Conservation (phyloP, 2,329 filamentous ascomycete species). For the Sporothrix brasiliensis region DNA sequence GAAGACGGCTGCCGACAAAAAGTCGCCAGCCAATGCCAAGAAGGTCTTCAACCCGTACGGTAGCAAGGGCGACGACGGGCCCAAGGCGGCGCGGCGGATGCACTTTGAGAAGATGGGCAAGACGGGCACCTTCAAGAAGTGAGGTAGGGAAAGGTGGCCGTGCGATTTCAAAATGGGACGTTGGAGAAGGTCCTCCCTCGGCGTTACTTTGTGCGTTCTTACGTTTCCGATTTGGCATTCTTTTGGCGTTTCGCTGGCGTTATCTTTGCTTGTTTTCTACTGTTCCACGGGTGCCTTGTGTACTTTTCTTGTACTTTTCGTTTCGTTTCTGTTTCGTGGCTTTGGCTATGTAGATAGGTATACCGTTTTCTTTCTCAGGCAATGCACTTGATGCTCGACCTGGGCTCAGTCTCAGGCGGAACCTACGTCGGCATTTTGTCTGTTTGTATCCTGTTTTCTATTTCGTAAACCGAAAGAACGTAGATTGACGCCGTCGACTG, state of each 20-base stretch:
- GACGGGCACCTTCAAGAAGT: constrained; percentile 49
- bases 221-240: background rate
- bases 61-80: constrained; percentile 40
- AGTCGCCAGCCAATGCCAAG: constrained; percentile 35
- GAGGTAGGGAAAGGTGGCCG: background rate
- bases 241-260: constrained; percentile 7
- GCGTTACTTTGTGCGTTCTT: constrained; percentile 10
- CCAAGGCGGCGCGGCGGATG: constrained; percentile 42
- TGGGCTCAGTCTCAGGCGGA: background rate
- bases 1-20: constrained; percentile 26
- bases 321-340: constrained; percentile 3
- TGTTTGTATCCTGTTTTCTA: background rate
- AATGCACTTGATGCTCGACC: constrained; percentile 21
- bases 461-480: background rate
- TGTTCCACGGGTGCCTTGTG: background rate
- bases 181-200: background rate
- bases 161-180: background rate
- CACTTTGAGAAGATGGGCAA: constrained; percentile 43
- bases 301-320: background rate
- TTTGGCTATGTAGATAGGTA: constrained; percentile 29
- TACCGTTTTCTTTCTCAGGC: constrained; percentile 23
- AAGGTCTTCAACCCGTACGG: constrained; percentile 44
- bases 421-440: background rate
- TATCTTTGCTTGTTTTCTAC: background rate
- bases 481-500: background rate